Conservation (phyloP, 2,329 filamentous ascomycete species). For the Cordyceps militaris region DNA sequence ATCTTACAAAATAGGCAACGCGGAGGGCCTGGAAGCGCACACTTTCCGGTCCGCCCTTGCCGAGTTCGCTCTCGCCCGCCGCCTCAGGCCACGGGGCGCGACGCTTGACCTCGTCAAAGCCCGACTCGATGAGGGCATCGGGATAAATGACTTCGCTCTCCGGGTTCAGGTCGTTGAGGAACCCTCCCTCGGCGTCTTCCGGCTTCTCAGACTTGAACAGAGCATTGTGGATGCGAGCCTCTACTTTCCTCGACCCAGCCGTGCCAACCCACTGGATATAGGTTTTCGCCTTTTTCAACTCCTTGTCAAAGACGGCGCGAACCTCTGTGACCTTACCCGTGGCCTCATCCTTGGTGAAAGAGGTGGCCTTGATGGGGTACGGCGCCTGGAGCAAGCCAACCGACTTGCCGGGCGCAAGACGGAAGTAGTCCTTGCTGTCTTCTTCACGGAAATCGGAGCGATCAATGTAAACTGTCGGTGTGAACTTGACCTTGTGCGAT, state of each 20-base stretch:
- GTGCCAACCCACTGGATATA: slow-evolving; percentile 83
- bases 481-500: slow-evolving; percentile 55
- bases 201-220: slow-evolving; percentile 87
- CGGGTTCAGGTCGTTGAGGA: slow-evolving; percentile 76
- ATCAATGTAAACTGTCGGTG: slow-evolving; percentile 79
- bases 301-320: slow-evolving; percentile 55
- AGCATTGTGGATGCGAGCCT: slow-evolving; percentile 71
- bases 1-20: slow-evolving; percentile 70
- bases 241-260: slow-evolving; percentile 59
- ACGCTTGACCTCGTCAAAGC: slow-evolving; percentile 68
- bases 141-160: slow-evolving; percentile 74
- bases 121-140: slow-evolving; percentile 73
- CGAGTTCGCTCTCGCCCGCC: slow-evolving; percentile 59
- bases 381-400: slow-evolving; percentile 64
- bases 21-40: slow-evolving; percentile 89
- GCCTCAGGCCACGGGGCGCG: slow-evolving; percentile 77
- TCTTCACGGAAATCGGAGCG: slow-evolving; percentile 65
- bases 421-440: slow-evolving; percentile 65
- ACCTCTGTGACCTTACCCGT: slow-evolving; percentile 57
- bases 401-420: slow-evolving; percentile 62
- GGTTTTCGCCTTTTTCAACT: slow-evolving; percentile 67
- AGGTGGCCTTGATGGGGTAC: slow-evolving; percentile 58
- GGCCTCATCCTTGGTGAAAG: slow-evolving; percentile 55
- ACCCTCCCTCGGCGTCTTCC: slow-evolving; percentile 68
- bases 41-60: slow-evolving; percentile 58